Evolutionary conservation across 1,139 yeast genomes (phyloP), one percentile per base, ranked within the genome.

Genomic region (Debaryomyces psychrophilus): DNA sequence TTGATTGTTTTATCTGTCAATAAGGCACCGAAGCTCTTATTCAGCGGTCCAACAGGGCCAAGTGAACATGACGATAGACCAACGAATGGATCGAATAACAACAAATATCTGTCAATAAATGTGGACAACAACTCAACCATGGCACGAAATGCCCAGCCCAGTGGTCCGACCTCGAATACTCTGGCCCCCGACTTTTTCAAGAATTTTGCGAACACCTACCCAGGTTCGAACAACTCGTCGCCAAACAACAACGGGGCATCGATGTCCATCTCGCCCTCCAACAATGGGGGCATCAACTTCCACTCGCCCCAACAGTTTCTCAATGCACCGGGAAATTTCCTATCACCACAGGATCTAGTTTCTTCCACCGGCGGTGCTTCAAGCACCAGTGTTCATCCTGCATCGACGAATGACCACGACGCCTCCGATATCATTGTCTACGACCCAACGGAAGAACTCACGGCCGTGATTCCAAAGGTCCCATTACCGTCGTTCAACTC

Each of bases 1-100:
- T 69, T 87, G 58, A 80, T 89, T 33, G 90, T 89, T 14, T 73
- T 86, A n/a, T 83, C 93, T 9, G 89, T 87, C 0, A 85, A 83
- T 52, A 74, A 79, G 37, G 73, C 79, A 31, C 82, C 95, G 0
- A 82, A 84, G 40, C 54, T 83, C 33, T 64, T 85, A 5, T 69
- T 87, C 28, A 61, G 63, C 29, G 46, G 38, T 9, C 34, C 41
- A 3, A 31, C 12, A 3, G 28, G 28, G 11, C 38, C 18, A 37
- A 38, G 14, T 17, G 37, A 38, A 20, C 25, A 18, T n/a, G 41
- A 26, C 3, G 43, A 26, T 20, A 43, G 41, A 23, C 14, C 22
- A 11, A 31, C 23, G 5, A 38, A 37, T 37, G 38, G 12, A 4
- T 17, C 33, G 22, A 28, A 31, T 8, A 11, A 7, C 23, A 47